Base-by-base conservation (phyloP, 2,329 filamentous ascomycete genomes). In the Pyrenochaeta sp. region DNA sequence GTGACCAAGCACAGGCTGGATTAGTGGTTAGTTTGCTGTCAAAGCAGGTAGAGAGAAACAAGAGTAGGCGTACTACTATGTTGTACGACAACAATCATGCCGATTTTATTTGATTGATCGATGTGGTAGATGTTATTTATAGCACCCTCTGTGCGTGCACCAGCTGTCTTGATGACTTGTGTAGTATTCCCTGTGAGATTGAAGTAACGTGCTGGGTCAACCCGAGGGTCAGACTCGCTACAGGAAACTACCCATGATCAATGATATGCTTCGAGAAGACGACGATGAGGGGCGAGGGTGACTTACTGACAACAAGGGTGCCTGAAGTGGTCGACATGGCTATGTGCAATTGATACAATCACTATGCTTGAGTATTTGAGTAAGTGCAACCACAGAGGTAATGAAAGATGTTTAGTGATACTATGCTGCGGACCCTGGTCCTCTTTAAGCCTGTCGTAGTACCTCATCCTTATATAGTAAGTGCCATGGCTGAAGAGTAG, bases 61-160 rank as follows among this genome's bases (percentile, higher is more conserved):
- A 17, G 11, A 23, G 33, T 3, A 6, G 4, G 45, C 56, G 43
- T 47, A 64, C 67, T 44, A 4, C 53, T 54, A 40, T 70, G 67
- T 11, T 68, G 66, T 7, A 68, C 43, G 5, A 66, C 47, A 7
- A 62, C 43, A 18, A 70, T 56, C 60, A 68, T 62, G 2, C 63
- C 60, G 15, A 67, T 58, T 1, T 49, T 43, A 6, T 17, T 44
- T 0, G 51, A 15, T 36, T 60, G 57, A 7, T 64, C 59, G 15
- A 56, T 46, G 11, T 57, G 15, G 18, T 65, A 57, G 10, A 68
- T 43, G 12, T 40, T 42, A 35, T 51, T 56, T 20, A 66, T 50
- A 1, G 47, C 45, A 1, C 29, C 36, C 11, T 41, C 37, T 2
- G 56, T 58, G 1, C 66, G 66, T 0, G 51, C 60, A 0, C 67